These are phyloP conservation scores for Aspergillus cristatus DNA, from an alignment of 495 filamentous ascomycete species.

Conservation along the genomic window DNA sequence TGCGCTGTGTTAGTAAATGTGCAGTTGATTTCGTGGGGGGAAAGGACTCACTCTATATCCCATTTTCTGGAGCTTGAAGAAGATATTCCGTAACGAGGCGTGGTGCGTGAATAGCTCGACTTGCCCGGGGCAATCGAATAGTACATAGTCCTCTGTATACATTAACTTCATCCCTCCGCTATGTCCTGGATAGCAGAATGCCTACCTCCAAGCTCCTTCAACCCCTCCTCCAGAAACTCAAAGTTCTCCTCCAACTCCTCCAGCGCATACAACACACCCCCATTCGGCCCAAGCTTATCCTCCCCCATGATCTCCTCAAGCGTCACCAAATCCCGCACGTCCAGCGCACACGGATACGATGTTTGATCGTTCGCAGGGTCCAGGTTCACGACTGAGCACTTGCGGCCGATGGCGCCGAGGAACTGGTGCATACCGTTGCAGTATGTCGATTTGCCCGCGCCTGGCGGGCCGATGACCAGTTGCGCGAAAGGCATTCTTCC, in stretches of 20 bases:
- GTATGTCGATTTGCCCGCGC: constrained; percentile 92
- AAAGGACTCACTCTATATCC: constrained; percentile 71
- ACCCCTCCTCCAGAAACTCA: constrained; percentile 75
- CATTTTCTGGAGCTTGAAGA: constrained; percentile 80
- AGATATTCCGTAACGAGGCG: constrained; percentile 78
- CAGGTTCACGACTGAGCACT: constrained; percentile 91
- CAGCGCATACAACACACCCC: constrained; percentile 82
- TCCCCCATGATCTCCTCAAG: constrained; percentile 84
- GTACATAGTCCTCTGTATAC: constrained; percentile 69
- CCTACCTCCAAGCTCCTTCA: constrained; percentile 59
- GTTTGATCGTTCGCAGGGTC: constrained; percentile 86
- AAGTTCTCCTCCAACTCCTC: constrained; percentile 91
- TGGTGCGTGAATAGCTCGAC: constrained; percentile 97
- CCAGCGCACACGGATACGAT: constrained; percentile 66
- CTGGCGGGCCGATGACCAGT: constrained; percentile 85
- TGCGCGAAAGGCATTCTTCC: constrained; percentile 54
- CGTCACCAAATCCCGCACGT: constrained; percentile 79
- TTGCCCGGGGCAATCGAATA: constrained; percentile 95
- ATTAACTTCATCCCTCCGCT: too few species aligned
- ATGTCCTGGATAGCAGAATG: too few species aligned
- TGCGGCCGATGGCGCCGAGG: constrained; percentile 84
- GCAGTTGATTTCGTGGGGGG: not conserved
- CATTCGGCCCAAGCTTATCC: constrained; percentile 85
- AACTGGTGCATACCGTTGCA: constrained; percentile 99
- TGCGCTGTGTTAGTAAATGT: constrained; percentile 27